These are phyloP conservation scores for Colletotrichum destructivum DNA, from an alignment of 2,329 filamentous ascomycete species.

Conservation along the genomic window DNA sequence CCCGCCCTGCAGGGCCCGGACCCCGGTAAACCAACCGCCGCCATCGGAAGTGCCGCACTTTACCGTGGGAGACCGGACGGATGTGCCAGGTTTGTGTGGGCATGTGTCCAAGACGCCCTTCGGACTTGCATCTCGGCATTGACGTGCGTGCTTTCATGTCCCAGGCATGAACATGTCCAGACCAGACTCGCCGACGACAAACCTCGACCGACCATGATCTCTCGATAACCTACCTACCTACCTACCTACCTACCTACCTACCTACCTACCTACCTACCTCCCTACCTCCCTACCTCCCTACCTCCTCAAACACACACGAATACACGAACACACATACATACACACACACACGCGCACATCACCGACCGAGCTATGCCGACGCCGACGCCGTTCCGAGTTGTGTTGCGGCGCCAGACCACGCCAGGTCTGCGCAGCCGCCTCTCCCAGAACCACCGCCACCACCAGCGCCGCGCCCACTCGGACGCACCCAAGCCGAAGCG, in stretches of 20 bases:
- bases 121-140: conserved; percentile 22
- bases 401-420: conserved; percentile 48
- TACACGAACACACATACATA: neutral
- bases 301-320: too few species aligned
- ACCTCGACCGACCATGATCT: conserved; percentile 14
- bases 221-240: conserved; percentile 1
- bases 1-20: conserved; percentile 15
- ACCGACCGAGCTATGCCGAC: conserved; percentile 44
- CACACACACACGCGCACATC: neutral
- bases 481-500: conserved; percentile 40
- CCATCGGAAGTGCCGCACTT: conserved; percentile 34
- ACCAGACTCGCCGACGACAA: conserved; percentile 6
- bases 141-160: neutral
- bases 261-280: too few species aligned
- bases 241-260: too few species aligned
- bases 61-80: conserved; percentile 10
- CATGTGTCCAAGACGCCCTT: conserved; percentile 9
- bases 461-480: conserved; percentile 49
- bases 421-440: conserved; percentile 43
- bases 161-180: neutral
- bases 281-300: too few species aligned
- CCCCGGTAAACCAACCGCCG: conserved; percentile 26
- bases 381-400: conserved; percentile 45
- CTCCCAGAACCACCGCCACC: conserved; percentile 44
- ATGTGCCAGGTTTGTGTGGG: neutral